Conservation (phyloP, 2,329 filamentous ascomycete genomes). For the Stemphylium lycopersici region DNA sequence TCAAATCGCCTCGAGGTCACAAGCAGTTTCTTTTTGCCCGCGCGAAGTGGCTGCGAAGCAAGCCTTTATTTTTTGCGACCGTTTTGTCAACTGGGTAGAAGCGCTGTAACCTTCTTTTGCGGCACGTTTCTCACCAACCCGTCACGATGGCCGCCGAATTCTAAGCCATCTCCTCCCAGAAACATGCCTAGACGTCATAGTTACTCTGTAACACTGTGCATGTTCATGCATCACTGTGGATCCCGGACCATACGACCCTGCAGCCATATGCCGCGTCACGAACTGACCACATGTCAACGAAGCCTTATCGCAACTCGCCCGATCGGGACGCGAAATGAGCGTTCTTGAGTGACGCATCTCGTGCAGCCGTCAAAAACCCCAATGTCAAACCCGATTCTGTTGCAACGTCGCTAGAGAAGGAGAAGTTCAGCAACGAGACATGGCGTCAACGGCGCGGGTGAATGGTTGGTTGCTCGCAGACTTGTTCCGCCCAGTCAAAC, state of each 20-base stretch:
- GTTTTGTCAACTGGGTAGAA: background rate
- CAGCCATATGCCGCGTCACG: background rate
- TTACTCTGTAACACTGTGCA: background rate
- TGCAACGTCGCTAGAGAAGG: no score
- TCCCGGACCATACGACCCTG: background rate
- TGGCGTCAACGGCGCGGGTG: constrained; percentile 6
- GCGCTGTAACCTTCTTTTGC: no score
- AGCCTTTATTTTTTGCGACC: background rate
- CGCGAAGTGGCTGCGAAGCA: no score
- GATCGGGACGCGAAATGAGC: background rate
- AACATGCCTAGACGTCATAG: background rate
- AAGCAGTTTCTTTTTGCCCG: background rate
- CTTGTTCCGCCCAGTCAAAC: constrained; percentile 5
- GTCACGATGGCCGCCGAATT: background rate
- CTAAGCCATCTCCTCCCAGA: no score
- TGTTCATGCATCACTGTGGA: constrained; percentile 4
- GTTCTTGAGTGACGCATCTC: no score
- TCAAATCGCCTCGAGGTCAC: constrained; percentile 21
- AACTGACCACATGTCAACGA: background rate
- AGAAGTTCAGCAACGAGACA: background rate
- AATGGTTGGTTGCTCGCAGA: constrained; percentile 14
- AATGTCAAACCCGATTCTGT: no score
- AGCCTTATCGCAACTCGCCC: background rate
- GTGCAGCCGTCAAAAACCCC: no score
- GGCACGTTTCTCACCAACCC: no score